Evolutionary conservation across 129 eudicot genomes (phyloP), one percentile per base, ranked within the genome.

Genomic region (Kitagawia praeruptora): DNA sequence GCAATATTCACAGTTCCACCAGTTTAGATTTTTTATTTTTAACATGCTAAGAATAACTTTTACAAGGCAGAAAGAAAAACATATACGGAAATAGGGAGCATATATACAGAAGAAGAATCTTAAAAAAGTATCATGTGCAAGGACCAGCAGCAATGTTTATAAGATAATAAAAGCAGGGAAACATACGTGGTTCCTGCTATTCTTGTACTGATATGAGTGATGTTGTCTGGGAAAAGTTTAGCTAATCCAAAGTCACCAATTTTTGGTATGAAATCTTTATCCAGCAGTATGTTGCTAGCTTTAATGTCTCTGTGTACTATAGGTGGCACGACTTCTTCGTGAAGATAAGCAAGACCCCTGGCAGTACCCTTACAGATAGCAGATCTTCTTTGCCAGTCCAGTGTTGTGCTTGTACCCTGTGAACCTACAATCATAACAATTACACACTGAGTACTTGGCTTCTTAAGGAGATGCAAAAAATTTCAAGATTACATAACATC

Each of bases 241-340:
- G 99, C 99, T 87, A 95, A 81, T 61, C 99, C 99, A 81, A 95
- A 95, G 80, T 95, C 99, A 82, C 99, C 99, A 74, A 92, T 92
- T 89, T 95, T 95, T 64, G 99, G 97, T 12, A 18, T 66, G 75
- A 88, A 92, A 72, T 92, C 85, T 77, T 84, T 82, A 82, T 89
- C 93, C 56, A 94, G 87, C 80, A 94, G 93, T 81, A 94, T 87
- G 79, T 94, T 94, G 83, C 98, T 94, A 70, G 98, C 97, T 94
- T 94, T 94, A 83, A 94, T 88, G 82, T 94, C 97, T 80, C 97
- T 84, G 74, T 94, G 98, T 69, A 94, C 97, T 70, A 94, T 91
- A 81, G 77, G 97, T 25, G 99, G 99, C 44, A 88, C 90, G 61
- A 92, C 89, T 89, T 95, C 99, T 87, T 95, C 97, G 82, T 95